Percentiles rank a stretch among this genome's conserved stretches.
These are phyloP conservation scores for Rhexocercosporidium sp. DNA, from an alignment of 2,329 filamentous ascomycete genomes.

Conservation along the genomic window DNA sequence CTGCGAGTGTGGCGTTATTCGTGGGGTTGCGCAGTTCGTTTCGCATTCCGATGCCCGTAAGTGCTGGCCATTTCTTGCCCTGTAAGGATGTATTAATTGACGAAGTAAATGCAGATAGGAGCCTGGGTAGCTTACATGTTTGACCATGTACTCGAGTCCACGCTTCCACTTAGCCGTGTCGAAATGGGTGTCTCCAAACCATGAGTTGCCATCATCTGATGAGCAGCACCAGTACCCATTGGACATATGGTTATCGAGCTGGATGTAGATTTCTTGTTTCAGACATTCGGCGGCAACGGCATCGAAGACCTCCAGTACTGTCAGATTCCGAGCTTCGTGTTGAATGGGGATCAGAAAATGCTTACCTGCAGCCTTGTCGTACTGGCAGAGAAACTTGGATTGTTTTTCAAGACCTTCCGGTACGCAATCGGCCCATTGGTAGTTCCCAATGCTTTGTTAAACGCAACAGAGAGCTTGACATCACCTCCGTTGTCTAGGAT, in stretches of 20 bases:
- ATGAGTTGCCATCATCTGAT: constrained; percentile 59
- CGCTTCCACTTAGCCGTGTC: constrained; percentile 63
- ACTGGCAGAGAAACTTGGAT: constrained; percentile 58
- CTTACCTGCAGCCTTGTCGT: constrained; percentile 57
- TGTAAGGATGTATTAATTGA: background rate
- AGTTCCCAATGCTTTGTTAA: constrained; percentile 53
- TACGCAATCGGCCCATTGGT: constrained; percentile 59
- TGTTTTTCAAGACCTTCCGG: constrained; percentile 57
- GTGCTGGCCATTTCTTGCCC: constrained; percentile 30
- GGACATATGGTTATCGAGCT: constrained; percentile 67
- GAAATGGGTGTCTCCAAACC: constrained; percentile 67
- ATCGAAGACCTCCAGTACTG: constrained; percentile 57
- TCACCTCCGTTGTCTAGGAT: constrained; percentile 58
- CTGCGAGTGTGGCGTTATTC: constrained; percentile 20
- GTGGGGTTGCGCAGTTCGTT: constrained; percentile 46
- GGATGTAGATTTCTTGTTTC: constrained; percentile 60
- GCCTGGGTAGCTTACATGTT: constrained; percentile 51
- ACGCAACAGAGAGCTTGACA: constrained; percentile 51
- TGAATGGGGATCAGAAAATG: constrained; percentile 47
- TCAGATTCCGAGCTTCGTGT: constrained; percentile 60
- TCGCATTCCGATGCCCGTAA: constrained; percentile 41
- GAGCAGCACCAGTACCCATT: constrained; percentile 63
- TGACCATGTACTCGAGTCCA: constrained; percentile 64
- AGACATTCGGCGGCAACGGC: constrained; percentile 63
- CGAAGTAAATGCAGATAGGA: constrained; percentile 7